Percentiles rank a stretch among this genome's conserved stretches.
These are phyloP conservation scores for Mesembryanthemum crystallinum DNA, from an alignment of 148 eudicot genomes.

Conservation along the genomic window DNA sequence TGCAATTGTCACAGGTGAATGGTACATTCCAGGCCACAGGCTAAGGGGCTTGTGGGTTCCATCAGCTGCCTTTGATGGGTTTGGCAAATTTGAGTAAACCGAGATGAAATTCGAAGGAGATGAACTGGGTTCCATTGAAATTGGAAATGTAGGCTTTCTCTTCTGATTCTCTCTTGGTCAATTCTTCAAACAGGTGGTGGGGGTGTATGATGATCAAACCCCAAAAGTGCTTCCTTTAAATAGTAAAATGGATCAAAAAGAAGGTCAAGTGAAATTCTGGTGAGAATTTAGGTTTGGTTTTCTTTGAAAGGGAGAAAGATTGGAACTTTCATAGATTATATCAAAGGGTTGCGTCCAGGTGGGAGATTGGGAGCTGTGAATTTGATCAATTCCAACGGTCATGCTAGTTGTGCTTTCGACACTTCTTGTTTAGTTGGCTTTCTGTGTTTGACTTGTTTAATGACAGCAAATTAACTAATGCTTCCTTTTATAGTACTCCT, in stretches of 20 bases:
- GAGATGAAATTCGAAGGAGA: slow-evolving; percentile 52
- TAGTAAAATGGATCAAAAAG: not conserved
- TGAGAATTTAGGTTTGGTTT: slow-evolving; percentile 12
- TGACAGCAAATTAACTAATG: too few relatives aligned
- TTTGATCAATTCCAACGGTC: slow-evolving; percentile 5
- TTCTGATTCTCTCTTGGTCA: slow-evolving; percentile 8
- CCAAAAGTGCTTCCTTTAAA: not conserved
- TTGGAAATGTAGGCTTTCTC: not conserved
- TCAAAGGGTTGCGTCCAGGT: not conserved
- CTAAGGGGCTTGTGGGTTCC: slow-evolving; percentile 56
- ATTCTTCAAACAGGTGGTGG: slow-evolving; percentile 25
- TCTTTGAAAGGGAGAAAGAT: slow-evolving; percentile 2
- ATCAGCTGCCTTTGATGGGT: slow-evolving; percentile 42
- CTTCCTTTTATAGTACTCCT: too few relatives aligned
- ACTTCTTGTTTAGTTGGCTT: not conserved
- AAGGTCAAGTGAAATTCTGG: slow-evolving; percentile 2
- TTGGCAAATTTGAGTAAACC: slow-evolving; percentile 64
- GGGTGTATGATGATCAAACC: not conserved
- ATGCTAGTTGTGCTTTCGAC: not conserved
- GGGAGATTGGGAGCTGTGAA: not conserved
- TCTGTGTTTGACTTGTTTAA: too few relatives aligned
- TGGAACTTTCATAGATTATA: not conserved
- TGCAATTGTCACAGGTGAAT: slow-evolving; percentile 90
- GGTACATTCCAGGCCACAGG: slow-evolving; percentile 99
- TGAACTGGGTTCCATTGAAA: slow-evolving; percentile 26